A percentile compares a stretch with the other conserved stretches of the same genome.
Conservation (phyloP, 176 grass and related monocot genomes). For the Rhynchospora pubera region DNA sequence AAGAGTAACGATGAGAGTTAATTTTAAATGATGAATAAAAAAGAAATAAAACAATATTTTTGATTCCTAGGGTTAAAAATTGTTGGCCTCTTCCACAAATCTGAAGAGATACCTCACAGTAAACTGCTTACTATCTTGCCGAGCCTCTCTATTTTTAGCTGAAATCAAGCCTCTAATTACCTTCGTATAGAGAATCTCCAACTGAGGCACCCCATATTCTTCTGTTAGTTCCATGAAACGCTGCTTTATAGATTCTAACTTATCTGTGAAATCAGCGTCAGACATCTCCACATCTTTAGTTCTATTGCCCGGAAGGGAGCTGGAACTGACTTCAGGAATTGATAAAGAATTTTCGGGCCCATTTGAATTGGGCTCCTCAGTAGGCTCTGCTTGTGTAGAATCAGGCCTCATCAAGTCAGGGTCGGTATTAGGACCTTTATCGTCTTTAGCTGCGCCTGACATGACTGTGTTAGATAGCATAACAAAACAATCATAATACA, state of each 20-base stretch:
- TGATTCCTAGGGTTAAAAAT: constrained; percentile 51
- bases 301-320: constrained; percentile 30
- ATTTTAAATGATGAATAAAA: background rate
- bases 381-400: constrained; percentile 33
- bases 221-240: constrained; percentile 56
- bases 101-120: constrained; percentile 75
- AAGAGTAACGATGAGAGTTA: background rate
- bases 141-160: constrained; percentile 40
- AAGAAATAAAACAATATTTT: constrained; percentile 51
- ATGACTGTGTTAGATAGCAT: background rate
- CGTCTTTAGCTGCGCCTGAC: constrained; percentile 48
- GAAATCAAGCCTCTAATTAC: constrained; percentile 51
- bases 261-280: constrained; percentile 31
- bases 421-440: constrained; percentile 25
- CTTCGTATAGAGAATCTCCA: constrained; percentile 74
- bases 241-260: constrained; percentile 40
- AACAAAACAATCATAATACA: background rate
- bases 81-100: constrained; percentile 77
- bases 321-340: constrained; percentile 19
- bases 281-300: constrained; percentile 4
- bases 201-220: constrained; percentile 63
- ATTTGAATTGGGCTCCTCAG: constrained; percentile 43
- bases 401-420: constrained; percentile 42
- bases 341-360: constrained; percentile 24
- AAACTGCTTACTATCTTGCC: constrained; percentile 49